Conservation (phyloP, 805 yeast genomes). For the Debaryomyces hansenii region DNA sequence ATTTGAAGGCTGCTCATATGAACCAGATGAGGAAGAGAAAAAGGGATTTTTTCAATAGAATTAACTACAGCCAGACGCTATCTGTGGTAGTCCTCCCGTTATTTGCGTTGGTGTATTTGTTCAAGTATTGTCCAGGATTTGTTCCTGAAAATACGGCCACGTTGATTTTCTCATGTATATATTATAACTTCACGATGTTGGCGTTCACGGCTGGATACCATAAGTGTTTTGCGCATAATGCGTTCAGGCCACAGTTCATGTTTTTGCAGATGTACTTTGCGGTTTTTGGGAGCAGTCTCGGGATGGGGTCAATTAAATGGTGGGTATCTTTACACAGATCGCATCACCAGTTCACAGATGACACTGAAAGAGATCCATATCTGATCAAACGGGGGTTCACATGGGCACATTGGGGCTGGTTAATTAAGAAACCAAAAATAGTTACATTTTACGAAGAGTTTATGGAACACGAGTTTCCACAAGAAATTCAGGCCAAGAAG, state of each 20-base stretch:
- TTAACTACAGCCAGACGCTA: slow-evolving; percentile 34
- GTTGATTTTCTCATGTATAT: slow-evolving; percentile 27
- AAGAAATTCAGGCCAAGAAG: neutral
- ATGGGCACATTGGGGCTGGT: slow-evolving; percentile 90
- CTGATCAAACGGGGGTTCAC: slow-evolving; percentile 75
- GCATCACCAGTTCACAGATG: slow-evolving; percentile 82
- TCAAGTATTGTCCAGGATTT: slow-evolving; percentile 29
- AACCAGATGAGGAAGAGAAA: slow-evolving; percentile 35
- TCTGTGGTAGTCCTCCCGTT: slow-evolving; percentile 36
- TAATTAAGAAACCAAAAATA: slow-evolving; percentile 58
- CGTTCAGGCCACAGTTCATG: slow-evolving; percentile 26
- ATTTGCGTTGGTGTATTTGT: slow-evolving; percentile 25
- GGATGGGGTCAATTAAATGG: slow-evolving; percentile 72
- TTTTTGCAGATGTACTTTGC: slow-evolving; percentile 51
- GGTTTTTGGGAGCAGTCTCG: slow-evolving; percentile 69
- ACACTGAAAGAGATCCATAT: slow-evolving; percentile 88
- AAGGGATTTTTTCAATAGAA: slow-evolving; percentile 34
- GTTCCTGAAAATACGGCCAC: slow-evolving; percentile 27
- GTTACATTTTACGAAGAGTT: slow-evolving; percentile 31
- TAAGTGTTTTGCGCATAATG: slow-evolving; percentile 41
- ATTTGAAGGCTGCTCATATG: slow-evolving; percentile 27
- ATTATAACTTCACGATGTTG: slow-evolving; percentile 36
- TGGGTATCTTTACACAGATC: slow-evolving; percentile 87
- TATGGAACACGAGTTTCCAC: slow-evolving; percentile 37
- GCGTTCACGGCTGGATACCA: slow-evolving; percentile 46